Conservation (phyloP, 2,329 filamentous ascomycete genomes). For the Microsporum audouinii region DNA sequence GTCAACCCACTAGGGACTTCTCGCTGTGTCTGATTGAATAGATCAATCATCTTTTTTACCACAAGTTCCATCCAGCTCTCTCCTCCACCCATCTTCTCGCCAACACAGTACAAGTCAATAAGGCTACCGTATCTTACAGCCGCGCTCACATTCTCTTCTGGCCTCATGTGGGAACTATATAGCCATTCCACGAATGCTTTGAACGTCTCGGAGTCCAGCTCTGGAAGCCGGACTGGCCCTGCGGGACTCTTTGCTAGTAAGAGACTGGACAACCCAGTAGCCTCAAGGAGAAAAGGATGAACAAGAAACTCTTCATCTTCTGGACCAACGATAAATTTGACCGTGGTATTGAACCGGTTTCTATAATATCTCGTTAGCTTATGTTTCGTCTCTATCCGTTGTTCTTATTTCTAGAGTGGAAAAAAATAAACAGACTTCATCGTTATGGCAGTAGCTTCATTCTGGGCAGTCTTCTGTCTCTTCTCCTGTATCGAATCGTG, state of each 20-base stretch:
- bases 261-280: background rate
- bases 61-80: background rate
- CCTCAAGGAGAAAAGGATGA: slow-evolving; percentile 1
- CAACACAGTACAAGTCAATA: slow-evolving; percentile 4
- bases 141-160: background rate
- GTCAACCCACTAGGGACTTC: background rate
- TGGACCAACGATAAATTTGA: slow-evolving; percentile 5
- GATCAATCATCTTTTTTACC: background rate
- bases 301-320: slow-evolving; percentile 6
- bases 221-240: background rate
- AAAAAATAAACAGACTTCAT: background rate
- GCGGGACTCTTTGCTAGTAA: background rate
- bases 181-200: slow-evolving; percentile 4
- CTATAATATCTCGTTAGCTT: background rate
- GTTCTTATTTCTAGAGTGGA: background rate
- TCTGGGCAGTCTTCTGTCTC: background rate
- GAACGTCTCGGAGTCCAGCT: slow-evolving; percentile 5
- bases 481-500: background rate
- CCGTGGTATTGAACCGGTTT: background rate
- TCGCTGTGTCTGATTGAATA: background rate
- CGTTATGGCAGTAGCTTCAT: background rate
- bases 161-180: background rate
- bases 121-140: background rate
- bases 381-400: background rate
- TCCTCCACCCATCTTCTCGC: background rate